Percentiles rank a stretch among this genome's conserved stretches.
Evolutionary conservation across 305 asterid species (phyloP).

Genomic region (Euphrasia arctica): DNA sequence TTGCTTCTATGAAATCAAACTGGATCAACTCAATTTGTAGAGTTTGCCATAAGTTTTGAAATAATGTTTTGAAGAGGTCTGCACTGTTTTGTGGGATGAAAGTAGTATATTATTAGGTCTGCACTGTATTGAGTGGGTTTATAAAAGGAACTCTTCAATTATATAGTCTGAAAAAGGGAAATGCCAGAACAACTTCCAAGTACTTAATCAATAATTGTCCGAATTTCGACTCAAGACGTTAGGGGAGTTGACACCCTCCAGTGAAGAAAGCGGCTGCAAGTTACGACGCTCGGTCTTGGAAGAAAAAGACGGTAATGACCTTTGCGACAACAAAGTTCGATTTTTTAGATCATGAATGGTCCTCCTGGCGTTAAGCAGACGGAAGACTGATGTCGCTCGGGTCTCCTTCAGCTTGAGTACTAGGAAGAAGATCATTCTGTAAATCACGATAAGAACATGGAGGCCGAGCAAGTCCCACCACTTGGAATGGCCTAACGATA

Average conservation of each 20-base stretch:
- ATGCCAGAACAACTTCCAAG: no score
- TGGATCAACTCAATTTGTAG: no score
- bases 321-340: slow-evolving; percentile 44
- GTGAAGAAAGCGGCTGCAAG: slow-evolving; percentile 49
- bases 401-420: slow-evolving; percentile 53
- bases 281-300: slow-evolving; percentile 34
- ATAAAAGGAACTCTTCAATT: no score
- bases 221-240: slow-evolving; percentile 27
- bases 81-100: no score
- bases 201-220: background rate
- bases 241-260: slow-evolving; percentile 62
- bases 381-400: slow-evolving; percentile 34
- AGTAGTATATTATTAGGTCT: no score
- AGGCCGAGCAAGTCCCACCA: slow-evolving; percentile 69
- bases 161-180: no score
- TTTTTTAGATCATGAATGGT: slow-evolving; percentile 36
- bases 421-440: slow-evolving; percentile 51
- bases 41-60: no score
- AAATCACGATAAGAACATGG: slow-evolving; percentile 36
- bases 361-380: slow-evolving; percentile 46
- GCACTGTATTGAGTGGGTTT: no score
- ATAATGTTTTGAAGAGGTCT: no score
- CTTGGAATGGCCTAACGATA: slow-evolving; percentile 53
- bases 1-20: no score
- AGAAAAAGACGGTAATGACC: slow-evolving; percentile 39